Percentiles rank a stretch among this genome's conserved stretches.
Conservation (phyloP, 768 basidiomycete species). For the Amanita polypyramis region DNA sequence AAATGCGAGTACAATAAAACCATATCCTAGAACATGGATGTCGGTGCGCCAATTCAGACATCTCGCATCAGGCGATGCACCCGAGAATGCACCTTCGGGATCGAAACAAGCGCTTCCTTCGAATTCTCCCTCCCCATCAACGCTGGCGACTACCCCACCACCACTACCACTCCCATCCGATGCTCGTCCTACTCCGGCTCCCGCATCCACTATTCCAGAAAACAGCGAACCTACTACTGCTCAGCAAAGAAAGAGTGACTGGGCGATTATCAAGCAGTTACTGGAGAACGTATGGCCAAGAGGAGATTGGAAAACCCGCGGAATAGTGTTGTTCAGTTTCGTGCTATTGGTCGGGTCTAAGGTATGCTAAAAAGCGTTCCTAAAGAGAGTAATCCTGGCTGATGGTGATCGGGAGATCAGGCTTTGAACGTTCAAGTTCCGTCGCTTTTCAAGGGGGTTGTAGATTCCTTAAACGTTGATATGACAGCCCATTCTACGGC, state of each 20-base stretch:
- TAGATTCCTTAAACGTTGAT: slow-evolving; percentile 84
- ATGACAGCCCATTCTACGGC: slow-evolving; percentile 67
- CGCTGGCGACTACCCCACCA: not conserved
- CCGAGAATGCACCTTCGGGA: not conserved
- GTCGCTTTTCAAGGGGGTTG: slow-evolving; percentile 83
- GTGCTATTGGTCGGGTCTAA: slow-evolving; percentile 76
- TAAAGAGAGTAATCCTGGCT: not conserved
- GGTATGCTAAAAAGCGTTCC: slow-evolving; percentile 31
- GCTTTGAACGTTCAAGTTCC: slow-evolving; percentile 98
- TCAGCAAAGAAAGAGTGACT: slow-evolving; percentile 67
- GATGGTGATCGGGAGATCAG: slow-evolving; percentile 26
- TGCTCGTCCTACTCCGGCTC: not conserved
- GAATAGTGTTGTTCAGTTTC: slow-evolving; percentile 76
- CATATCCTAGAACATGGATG: not conserved
- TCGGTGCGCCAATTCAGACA: slow-evolving; percentile 1
- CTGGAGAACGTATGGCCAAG: slow-evolving; percentile 89
- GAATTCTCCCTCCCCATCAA: not conserved
- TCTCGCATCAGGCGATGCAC: not conserved
- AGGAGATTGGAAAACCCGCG: slow-evolving; percentile 71
- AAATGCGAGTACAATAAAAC: not conserved
- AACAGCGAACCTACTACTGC: slow-evolving; percentile 21
- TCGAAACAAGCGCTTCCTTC: not conserved
- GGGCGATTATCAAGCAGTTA: slow-evolving; percentile 77
- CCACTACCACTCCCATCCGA: not conserved
- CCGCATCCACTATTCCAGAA: not conserved